A percentile compares a stretch with the other conserved stretches of the same genome.
phyloP scores from a whole-genome alignment of 2,329 filamentous ascomycete species.

The Cercospora janseana region DNA sequence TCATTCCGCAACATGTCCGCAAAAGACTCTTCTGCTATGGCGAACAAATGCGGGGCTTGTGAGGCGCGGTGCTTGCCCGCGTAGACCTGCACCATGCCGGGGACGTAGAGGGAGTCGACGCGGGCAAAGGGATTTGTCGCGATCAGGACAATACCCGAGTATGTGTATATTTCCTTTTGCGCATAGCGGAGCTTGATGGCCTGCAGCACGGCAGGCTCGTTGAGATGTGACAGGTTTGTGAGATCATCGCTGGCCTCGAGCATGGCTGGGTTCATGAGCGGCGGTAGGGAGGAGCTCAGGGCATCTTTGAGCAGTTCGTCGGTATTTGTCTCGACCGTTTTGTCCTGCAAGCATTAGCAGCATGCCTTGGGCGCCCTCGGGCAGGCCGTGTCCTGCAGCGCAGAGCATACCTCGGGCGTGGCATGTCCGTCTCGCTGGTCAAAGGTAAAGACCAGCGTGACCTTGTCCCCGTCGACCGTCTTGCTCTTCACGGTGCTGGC shows the following conservation, averaged over 20 bases:
- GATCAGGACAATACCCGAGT: constrained; percentile 97
- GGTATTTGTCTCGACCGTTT: constrained; percentile 72
- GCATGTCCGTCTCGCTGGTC: constrained; percentile 55
- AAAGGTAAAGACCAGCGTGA: constrained; percentile 80
- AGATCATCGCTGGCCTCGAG: constrained; percentile 98
- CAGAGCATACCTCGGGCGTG: constrained; percentile 18
- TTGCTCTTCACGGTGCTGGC: constrained; percentile 91
- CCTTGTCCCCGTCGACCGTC: constrained; percentile 77
- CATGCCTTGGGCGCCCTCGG: neutral
- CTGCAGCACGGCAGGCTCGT: constrained; percentile 96
- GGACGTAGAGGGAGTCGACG: constrained; percentile 96
- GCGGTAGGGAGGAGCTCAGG: constrained; percentile 76
- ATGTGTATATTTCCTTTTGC: constrained; percentile 99
- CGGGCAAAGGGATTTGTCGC: constrained; percentile 97
- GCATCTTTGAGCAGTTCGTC: constrained; percentile 74
- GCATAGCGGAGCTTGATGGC: constrained; percentile 95
- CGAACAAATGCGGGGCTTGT: constrained; percentile 95
- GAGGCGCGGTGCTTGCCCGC: constrained; percentile 94
- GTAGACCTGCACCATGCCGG: constrained; percentile 99
- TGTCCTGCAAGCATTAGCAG: constrained; percentile 57
- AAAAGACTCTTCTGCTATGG: constrained; percentile 97
- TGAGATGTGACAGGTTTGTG: constrained; percentile 94
- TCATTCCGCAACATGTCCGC: constrained; percentile 95
- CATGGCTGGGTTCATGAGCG: constrained; percentile 96
- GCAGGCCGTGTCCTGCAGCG: constrained; percentile 2